Evolutionary conservation across 139 green algal species (phyloP).

Genomic region (Tetraselmis striata): DNA sequence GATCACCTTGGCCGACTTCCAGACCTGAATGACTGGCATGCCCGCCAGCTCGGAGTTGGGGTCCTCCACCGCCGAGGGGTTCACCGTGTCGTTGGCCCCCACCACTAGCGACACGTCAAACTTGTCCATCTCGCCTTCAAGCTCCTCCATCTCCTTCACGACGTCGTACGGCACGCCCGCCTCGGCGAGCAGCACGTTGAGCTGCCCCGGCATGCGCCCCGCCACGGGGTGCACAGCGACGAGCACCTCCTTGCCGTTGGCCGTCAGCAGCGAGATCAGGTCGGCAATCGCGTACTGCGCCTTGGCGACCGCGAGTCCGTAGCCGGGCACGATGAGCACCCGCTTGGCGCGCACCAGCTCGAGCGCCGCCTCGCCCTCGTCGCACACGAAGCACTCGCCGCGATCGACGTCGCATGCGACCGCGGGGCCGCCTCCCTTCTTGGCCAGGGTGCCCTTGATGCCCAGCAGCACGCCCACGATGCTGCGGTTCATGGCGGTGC

Average conservation of each 20-base stretch:
- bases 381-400: not conserved
- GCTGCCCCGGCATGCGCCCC: slow-evolving; percentile 81
- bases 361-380: not conserved
- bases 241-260: slow-evolving; percentile 16
- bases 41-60: slow-evolving; percentile 35
- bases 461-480: slow-evolving; percentile 83
- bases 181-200: slow-evolving; percentile 92
- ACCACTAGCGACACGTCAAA: slow-evolving; percentile 69
- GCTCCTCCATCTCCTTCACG: slow-evolving; percentile 37
- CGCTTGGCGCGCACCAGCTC: slow-evolving; percentile 3
- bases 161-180: slow-evolving; percentile 72
- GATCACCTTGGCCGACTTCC: slow-evolving; percentile 40
- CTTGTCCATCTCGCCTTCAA: slow-evolving; percentile 33
- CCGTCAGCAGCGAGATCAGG: slow-evolving; percentile 32
- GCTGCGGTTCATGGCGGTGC: slow-evolving; percentile 76
- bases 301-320: slow-evolving; percentile 79
- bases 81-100: slow-evolving; percentile 83
- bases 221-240: slow-evolving; percentile 72
- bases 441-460: not conserved
- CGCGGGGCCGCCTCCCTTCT: not conserved
- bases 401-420: not conserved
- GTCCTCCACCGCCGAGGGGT: slow-evolving; percentile 79
- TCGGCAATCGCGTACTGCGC: slow-evolving; percentile 74
- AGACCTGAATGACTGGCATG: slow-evolving; percentile 39
- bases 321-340: slow-evolving; percentile 83